A percentile compares a stretch with the other conserved stretches of the same genome.
These are phyloP conservation scores for Suillus sp. DNA, from an alignment of 768 basidiomycete species.

Conservation along the genomic window DNA sequence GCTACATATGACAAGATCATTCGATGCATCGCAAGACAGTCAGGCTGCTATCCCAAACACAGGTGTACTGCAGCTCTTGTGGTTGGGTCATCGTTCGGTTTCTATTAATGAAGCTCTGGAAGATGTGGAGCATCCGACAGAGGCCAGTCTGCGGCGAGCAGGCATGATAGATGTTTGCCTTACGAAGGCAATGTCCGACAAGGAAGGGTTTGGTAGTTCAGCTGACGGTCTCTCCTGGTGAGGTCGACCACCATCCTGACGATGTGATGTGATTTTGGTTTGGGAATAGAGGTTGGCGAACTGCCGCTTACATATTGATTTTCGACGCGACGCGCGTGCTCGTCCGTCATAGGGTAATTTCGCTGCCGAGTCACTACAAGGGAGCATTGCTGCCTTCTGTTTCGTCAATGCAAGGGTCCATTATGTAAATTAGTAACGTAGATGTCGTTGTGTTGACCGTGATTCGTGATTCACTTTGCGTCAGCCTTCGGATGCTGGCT, in stretches of 20 bases:
- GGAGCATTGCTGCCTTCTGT: not conserved
- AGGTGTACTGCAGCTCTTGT: conserved; percentile 13
- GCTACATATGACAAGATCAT: not conserved
- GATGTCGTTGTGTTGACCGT: not conserved
- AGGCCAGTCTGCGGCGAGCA: conserved; percentile 6
- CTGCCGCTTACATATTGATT: not conserved
- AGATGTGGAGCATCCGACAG: conserved; percentile 8
- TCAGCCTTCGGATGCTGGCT: not conserved
- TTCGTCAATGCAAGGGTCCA: not conserved
- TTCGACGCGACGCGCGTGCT: not conserved
- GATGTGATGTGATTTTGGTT: not conserved
- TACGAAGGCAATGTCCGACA: not conserved
- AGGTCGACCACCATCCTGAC: not conserved
- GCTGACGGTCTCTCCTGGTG: not conserved
- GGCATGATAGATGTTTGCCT: conserved; percentile 10
- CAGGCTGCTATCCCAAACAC: not conserved
- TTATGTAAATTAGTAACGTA: not conserved
- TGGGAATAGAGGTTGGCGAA: not conserved
- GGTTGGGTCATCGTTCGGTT: conserved; percentile 11
- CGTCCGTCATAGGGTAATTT: not conserved
- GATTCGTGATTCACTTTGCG: not conserved
- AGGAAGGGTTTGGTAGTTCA: not conserved
- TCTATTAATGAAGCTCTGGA: not conserved
- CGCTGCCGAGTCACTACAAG: not conserved
- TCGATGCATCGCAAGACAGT: not conserved